A percentile compares a stretch with the other conserved stretches of the same genome.
Evolutionary conservation across 441 rosid species (phyloP).

Genomic region (Adansonia rubrostipa): DNA sequence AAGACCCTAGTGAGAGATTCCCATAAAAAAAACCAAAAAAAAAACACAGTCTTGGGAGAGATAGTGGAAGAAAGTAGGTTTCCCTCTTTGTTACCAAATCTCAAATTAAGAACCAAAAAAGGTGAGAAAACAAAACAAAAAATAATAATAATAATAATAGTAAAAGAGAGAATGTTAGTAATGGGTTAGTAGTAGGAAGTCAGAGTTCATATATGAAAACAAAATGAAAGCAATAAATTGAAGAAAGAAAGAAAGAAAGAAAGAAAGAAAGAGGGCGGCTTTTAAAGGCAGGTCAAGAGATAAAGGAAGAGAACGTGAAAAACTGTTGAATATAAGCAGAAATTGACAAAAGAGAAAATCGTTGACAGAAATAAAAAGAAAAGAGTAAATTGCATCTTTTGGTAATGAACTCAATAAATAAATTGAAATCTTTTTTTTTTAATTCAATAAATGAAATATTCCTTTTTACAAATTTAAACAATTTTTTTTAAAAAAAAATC

Average conservation of each 20-base stretch:
- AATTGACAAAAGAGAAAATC: slow-evolving; percentile 26
- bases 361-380: slow-evolving; percentile 19
- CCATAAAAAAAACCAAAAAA: background rate
- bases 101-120: background rate
- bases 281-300: background rate
- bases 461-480: no score
- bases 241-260: background rate
- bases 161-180: background rate
- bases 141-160: no score
- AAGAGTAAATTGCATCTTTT: background rate
- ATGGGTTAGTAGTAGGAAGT: background rate
- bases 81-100: background rate
- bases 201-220: background rate
- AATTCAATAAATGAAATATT: no score
- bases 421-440: no score
- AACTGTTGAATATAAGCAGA: slow-evolving; percentile 14
- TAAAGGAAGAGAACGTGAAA: background rate
- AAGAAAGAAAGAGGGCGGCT: background rate
- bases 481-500: no score
- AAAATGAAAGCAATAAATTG: slow-evolving; percentile 10
- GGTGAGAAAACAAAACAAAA: background rate
- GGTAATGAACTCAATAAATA: background rate
- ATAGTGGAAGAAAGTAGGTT: background rate
- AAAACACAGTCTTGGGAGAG: background rate
- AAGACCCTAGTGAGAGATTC: slow-evolving; percentile 21